Evolutionary conservation across 139 green algal genomes (phyloP).

Genomic region (Chlorella sp.): DNA sequence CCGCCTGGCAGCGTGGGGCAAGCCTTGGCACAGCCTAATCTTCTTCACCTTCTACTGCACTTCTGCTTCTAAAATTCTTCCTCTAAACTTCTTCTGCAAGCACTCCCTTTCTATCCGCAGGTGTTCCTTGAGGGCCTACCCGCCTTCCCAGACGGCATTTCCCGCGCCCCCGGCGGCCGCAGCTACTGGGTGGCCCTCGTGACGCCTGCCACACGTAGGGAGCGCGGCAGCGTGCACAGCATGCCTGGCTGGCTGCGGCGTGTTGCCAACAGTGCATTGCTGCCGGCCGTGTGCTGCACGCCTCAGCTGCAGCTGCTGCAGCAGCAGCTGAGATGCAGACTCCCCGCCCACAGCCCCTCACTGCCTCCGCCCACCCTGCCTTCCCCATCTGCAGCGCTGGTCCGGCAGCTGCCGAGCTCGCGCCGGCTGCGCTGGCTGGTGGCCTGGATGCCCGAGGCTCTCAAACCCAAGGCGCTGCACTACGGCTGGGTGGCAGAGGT

Average conservation of each 20-base stretch:
- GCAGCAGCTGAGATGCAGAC: no score
- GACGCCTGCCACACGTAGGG: background rate
- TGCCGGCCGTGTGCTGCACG: background rate
- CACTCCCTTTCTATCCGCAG: background rate
- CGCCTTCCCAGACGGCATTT: slow-evolving; percentile 74
- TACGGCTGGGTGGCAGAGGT: background rate
- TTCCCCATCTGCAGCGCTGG: background rate
- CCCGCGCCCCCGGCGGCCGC: slow-evolving; percentile 41
- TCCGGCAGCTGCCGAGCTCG: background rate
- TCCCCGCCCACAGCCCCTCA: no score
- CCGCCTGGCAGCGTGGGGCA: no score
- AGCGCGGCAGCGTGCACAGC: background rate
- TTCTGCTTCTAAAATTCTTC: no score
- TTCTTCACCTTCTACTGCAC: no score
- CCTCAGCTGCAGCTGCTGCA: background rate
- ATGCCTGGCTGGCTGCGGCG: no score
- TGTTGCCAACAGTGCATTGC: background rate
- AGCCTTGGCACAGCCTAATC: no score
- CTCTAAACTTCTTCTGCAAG: no score
- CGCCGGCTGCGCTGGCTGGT: background rate
- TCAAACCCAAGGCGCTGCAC: background rate
- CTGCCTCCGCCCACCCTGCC: no score
- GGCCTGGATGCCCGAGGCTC: background rate
- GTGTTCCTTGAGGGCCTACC: slow-evolving; percentile 60
- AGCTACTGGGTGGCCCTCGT: slow-evolving; percentile 63